These are phyloP conservation scores for Dendrobium huoshanense DNA, from an alignment of 106 monocot species.

Conservation along the genomic window DNA sequence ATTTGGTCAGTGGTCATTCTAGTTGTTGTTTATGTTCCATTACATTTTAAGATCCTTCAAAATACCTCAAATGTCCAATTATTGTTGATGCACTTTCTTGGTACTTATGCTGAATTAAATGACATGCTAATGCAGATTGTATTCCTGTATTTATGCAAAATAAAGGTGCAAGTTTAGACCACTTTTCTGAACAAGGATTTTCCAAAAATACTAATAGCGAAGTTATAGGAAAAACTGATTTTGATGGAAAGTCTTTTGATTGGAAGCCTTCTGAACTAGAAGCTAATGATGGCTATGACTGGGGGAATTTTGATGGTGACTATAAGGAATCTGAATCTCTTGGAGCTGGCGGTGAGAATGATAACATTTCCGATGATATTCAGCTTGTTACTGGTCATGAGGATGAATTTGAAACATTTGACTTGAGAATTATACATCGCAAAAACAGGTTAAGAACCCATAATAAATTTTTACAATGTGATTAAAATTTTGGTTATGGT, in stretches of 20 bases:
- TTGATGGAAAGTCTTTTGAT: constrained; percentile 9
- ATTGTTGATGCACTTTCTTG: neutral
- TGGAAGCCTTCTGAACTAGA: constrained; percentile 20
- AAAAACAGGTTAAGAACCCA: constrained; percentile 62
- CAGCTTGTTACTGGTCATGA: constrained; percentile 28
- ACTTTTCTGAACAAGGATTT: neutral
- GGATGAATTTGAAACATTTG: constrained; percentile 73
- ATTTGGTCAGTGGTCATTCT: neutral
- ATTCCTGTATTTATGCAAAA: constrained; percentile 15
- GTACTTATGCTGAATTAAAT: neutral
- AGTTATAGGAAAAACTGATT: constrained; percentile 10
- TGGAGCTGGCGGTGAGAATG: constrained; percentile 25
- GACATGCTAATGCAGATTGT: constrained; percentile 19
- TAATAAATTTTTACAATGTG: constrained; percentile 1
- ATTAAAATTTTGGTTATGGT: neutral
- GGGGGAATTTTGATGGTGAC: constrained; percentile 22
- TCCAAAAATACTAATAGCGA: constrained; percentile 11
- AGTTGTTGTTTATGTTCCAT: neutral
- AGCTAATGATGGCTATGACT: constrained; percentile 26
- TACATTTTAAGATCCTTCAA: neutral
- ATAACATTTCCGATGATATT: constrained; percentile 26
- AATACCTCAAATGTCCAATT: neutral
- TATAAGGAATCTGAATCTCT: constrained; percentile 14
- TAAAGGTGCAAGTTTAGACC: constrained; percentile 7
- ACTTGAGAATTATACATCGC: constrained; percentile 81